These are phyloP conservation scores for Calocybe indica DNA, from an alignment of 768 basidiomycete species.

Conservation along the genomic window DNA sequence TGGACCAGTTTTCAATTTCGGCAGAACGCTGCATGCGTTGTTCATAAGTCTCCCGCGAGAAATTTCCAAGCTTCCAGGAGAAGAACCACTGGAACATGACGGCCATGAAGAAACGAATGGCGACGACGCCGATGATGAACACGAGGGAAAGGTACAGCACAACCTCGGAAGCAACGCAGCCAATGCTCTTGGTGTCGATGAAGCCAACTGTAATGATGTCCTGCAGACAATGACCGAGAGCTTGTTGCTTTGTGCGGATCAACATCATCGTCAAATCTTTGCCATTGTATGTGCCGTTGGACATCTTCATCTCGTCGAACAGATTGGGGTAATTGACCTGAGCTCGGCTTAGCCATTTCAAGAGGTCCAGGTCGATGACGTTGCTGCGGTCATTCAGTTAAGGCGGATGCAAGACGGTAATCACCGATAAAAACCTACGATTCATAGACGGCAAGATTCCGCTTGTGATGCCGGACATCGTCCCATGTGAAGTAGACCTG, in stretches of 20 bases:
- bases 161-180: slow-evolving; percentile 92
- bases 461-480: slow-evolving; percentile 57
- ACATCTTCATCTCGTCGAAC: slow-evolving; percentile 70
- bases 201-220: slow-evolving; percentile 87
- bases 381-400: slow-evolving; percentile 34
- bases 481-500: slow-evolving; percentile 95
- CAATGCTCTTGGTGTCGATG: slow-evolving; percentile 91
- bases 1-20: slow-evolving; percentile 95
- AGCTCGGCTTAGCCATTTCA: slow-evolving; percentile 76
- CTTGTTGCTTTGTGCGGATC: slow-evolving; percentile 60
- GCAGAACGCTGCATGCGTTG: slow-evolving; percentile 84
- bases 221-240: slow-evolving; percentile 75
- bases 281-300: slow-evolving; percentile 70
- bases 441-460: slow-evolving; percentile 93
- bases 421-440: slow-evolving; percentile 49
- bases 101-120: slow-evolving; percentile 94
- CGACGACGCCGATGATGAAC: slow-evolving; percentile 96
- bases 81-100: slow-evolving; percentile 98
- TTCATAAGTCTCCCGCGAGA: slow-evolving; percentile 88
- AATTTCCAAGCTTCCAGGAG: slow-evolving; percentile 92
- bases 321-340: slow-evolving; percentile 80
- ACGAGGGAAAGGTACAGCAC: slow-evolving; percentile 93
- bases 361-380: slow-evolving; percentile 84
- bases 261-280: slow-evolving; percentile 88
- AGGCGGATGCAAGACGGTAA: too few species aligned